Base-by-base conservation (phyloP, 1,139 yeast species). In the Lipomyces yarrowii region DNA sequence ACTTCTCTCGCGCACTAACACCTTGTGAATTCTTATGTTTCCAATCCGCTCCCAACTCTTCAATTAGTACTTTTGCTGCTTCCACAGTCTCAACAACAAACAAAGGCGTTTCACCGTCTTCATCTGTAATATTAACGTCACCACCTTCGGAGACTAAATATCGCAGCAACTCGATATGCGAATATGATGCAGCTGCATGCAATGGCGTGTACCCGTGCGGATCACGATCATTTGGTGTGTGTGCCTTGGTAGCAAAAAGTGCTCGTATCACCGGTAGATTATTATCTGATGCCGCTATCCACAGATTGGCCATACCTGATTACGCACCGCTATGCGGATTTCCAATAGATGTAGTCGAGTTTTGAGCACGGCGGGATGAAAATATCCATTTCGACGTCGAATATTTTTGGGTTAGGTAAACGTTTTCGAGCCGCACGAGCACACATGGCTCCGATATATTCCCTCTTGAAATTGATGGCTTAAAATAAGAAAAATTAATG, bases 141-240 rank as follows among this genome's bases (percentile, higher is more conserved):
- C 98, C 99, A 1, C 91, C 90, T 52, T 77, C 75, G 33, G 81
- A 77, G 30, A 91, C 79, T 62, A 94, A 82, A 68, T 82, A 83
- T 64, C 80, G 78, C 61, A 96, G 80, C 59, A 96, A 80, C 10
- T 88, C 92, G 8, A 80, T 73, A 74, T 94, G 94, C 5, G 96
- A 96, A 76, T 94, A 94, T 0, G 98, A 89, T 3, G 96, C 96
- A 2, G 98, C 98, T 0, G 99, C 99, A 77, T 94, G 99, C 37
- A 94, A 83, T 13, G 98, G 96, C 0, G 98, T 93, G 77, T 94
- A 94, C 0, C 99, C 99, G 74, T 92, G 91, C 0, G 91, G 89
- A 76, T 94, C 99, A 71, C 88, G 86, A 23, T 88, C 84, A 74
- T 91, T 88, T 1, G 97, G 85, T 1, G 87, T 81, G 69, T 72